Evolutionary conservation across 208 protist species (phyloP).

Genomic region (Crithidia mellificae): DNA sequence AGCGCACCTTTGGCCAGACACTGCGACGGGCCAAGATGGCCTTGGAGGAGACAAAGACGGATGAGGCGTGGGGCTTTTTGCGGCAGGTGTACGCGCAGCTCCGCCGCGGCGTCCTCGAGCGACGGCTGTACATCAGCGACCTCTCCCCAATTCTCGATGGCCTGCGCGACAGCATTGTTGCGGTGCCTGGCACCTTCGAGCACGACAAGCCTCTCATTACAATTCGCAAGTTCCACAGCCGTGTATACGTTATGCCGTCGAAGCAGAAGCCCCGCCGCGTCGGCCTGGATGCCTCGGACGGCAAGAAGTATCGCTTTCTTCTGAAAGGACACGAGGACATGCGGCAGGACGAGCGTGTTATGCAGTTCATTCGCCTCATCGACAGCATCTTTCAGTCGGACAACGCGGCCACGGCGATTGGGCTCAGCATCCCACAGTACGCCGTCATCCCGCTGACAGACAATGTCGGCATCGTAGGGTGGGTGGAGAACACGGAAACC

Average conservation of each 20-base stretch:
- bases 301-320: constrained; percentile 96
- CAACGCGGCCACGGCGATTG: constrained; percentile 75
- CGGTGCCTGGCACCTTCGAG: constrained; percentile 97
- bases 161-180: constrained; percentile 94
- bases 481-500: constrained; percentile 98
- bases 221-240: constrained; percentile 94
- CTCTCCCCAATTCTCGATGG: constrained; percentile 94
- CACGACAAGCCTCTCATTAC: constrained; percentile 89
- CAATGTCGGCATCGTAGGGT: constrained; percentile 99
- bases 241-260: constrained; percentile 97
- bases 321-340: constrained; percentile 99
- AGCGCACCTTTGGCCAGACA: constrained; percentile 70
- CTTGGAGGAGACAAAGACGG: constrained; percentile 54
- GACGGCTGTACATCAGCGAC: constrained; percentile 80
- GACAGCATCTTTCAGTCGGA: constrained; percentile 97
- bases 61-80: constrained; percentile 75
- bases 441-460: constrained; percentile 98
- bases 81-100: constrained; percentile 88
- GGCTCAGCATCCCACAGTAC: constrained; percentile 96
- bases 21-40: constrained; percentile 61
- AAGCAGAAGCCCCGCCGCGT: constrained; percentile 99
- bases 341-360: constrained; percentile 99
- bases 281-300: constrained; percentile 96
- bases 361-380: constrained; percentile 99
- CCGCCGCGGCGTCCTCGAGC: constrained; percentile 70